A percentile compares a stretch with the other conserved stretches of the same genome.
Conservation (phyloP, 208 protist species). For the Trypanosoma grayi region DNA sequence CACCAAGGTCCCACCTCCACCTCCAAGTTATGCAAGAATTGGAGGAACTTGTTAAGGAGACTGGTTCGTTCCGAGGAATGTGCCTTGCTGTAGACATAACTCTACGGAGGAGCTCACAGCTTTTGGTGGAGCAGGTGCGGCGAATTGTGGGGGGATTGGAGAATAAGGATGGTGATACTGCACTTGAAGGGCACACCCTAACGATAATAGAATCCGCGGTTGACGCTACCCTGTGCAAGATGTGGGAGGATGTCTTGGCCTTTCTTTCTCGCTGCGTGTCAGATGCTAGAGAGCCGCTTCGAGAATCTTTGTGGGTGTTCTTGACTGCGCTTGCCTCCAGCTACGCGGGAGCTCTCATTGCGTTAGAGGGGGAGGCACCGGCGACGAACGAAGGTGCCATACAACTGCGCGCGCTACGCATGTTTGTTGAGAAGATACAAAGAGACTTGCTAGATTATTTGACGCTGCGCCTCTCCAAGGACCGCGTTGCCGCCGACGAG, state of each 20-base stretch:
- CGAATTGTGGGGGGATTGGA: background rate
- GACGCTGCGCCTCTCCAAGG: conserved; percentile 11
- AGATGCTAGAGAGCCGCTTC: conserved; percentile 4
- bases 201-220: conserved; percentile 1
- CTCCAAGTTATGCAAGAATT: conserved; percentile 6
- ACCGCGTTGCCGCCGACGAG: background rate
- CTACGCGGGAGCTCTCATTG: conserved; percentile 8
- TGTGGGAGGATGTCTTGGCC: conserved; percentile 15
- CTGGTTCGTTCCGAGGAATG: conserved; percentile 32
- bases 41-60: conserved; percentile 24
- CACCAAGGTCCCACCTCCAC: background rate
- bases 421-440: conserved; percentile 22
- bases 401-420: conserved; percentile 4
- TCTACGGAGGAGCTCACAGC: conserved; percentile 14
- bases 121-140: conserved; percentile 9
- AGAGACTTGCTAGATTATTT: conserved; percentile 10
- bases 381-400: background rate
- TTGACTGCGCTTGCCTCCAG: conserved; percentile 17
- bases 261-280: conserved; percentile 8
- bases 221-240: background rate
- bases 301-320: conserved; percentile 24
- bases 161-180: background rate
- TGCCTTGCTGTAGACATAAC: conserved; percentile 26
- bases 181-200: background rate
- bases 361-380: background rate